Conservation (phyloP, 169 alveolate species). For the Sarcocystis neurona region DNA sequence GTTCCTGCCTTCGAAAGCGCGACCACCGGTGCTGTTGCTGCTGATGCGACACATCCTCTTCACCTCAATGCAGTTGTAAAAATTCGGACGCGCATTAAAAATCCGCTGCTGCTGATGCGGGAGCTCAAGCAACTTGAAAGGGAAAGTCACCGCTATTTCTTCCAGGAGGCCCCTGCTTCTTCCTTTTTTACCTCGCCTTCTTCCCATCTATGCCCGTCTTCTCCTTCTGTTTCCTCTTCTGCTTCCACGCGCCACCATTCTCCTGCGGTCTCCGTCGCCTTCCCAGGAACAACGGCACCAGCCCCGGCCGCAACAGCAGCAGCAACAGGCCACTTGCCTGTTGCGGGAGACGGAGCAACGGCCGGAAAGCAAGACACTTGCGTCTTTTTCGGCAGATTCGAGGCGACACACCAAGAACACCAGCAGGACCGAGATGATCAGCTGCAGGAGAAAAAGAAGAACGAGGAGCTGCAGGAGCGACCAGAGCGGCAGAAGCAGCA, state of each 20-base stretch:
- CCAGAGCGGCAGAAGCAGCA: not conserved
- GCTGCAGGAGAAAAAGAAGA: not conserved
- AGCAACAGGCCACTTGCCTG: constrained; percentile 29
- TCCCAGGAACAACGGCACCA: no score
- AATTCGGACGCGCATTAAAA: not conserved
- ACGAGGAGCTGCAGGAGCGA: not conserved
- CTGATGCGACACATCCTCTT: constrained; percentile 28
- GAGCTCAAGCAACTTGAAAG: constrained; percentile 47
- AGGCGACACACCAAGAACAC: no score
- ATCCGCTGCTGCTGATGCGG: constrained; percentile 21
- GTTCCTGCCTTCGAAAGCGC: constrained; percentile 30
- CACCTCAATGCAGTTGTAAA: constrained; percentile 52
- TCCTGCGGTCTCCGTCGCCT: no score
- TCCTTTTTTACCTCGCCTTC: no score
- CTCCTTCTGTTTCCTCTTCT: no score
- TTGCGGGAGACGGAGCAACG: not conserved
- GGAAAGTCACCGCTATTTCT: no score
- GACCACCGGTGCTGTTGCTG: not conserved
- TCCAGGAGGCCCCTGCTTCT: no score
- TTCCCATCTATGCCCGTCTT: no score
- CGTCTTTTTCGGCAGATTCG: no score
- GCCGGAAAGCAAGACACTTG: not conserved
- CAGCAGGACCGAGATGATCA: no score
- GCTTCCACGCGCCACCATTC: no score
- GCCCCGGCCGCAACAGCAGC: no score